Evolutionary conservation across 495 filamentous ascomycete genomes (phyloP).

Genomic region (Lasiosphaeria ovina): DNA sequence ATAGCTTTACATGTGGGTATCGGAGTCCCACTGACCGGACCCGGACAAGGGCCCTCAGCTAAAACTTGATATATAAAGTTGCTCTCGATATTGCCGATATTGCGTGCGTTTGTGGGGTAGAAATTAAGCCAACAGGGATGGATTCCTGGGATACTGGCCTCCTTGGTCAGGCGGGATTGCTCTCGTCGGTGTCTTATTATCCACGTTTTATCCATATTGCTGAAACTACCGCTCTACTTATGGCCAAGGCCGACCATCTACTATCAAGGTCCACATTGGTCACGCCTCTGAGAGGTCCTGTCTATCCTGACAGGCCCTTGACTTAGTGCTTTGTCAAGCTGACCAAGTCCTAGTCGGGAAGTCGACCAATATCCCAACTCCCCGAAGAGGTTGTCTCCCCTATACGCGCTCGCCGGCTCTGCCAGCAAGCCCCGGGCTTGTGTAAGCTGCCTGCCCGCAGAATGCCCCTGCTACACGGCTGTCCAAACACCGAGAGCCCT

Average conservation of each 20-base stretch:
- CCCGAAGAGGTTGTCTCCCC: constrained; percentile 24
- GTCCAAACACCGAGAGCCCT: constrained; percentile 5
- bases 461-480: constrained; percentile 18
- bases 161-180: constrained; percentile 17
- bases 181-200: constrained; percentile 20
- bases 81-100: constrained; percentile 27
- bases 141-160: constrained; percentile 14
- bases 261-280: constrained; percentile 17
- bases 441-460: constrained; percentile 11
- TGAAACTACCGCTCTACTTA: constrained; percentile 24
- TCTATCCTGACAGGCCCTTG: constrained; percentile 13
- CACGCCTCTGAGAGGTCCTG: constrained; percentile 12
- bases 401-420: constrained; percentile 9
- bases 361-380: constrained; percentile 16
- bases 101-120: constrained; percentile 41
- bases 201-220: constrained; percentile 38
- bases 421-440: constrained; percentile 8
- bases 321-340: constrained; percentile 35
- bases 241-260: constrained; percentile 9
- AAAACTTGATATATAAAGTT: constrained; percentile 19
- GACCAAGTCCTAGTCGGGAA: constrained; percentile 31
- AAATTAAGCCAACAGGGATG: constrained; percentile 18
- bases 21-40: constrained; percentile 25
- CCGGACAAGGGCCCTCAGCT: constrained; percentile 2
- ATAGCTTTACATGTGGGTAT: neutral